Conservation (phyloP, 352 stramenopile genomes). For the Pythium apleroticum region DNA sequence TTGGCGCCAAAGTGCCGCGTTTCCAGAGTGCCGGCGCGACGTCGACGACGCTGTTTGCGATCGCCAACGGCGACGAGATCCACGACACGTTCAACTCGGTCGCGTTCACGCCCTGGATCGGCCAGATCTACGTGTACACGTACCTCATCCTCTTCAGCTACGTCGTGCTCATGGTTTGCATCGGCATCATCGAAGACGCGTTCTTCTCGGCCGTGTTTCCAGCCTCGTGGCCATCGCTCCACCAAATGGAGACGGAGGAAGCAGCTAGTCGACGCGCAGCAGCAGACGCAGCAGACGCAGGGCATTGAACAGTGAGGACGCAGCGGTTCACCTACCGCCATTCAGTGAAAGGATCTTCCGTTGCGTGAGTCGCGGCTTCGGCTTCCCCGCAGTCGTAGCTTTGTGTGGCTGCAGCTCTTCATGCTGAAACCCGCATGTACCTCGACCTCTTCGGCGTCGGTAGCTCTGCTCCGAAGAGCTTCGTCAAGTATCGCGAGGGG, state of each 20-base stretch:
- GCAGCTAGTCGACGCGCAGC: background rate
- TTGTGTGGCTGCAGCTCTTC: too few relatives aligned
- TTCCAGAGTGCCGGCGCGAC: conserved; percentile 70
- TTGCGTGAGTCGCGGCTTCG: too few relatives aligned
- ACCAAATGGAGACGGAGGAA: conserved; percentile 26
- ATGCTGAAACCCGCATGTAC: too few relatives aligned
- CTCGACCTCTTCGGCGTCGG: too few relatives aligned
- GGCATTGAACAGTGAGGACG: too few relatives aligned
- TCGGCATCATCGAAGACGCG: conserved; percentile 87
- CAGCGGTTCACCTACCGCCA: too few relatives aligned
- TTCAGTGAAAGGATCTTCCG: too few relatives aligned
- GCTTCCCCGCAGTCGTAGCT: too few relatives aligned
- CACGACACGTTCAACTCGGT: conserved; percentile 83
- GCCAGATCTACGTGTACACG: conserved; percentile 84
- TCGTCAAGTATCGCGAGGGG: too few relatives aligned
- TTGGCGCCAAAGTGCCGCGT: conserved; percentile 72
- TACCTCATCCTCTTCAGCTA: conserved; percentile 91
- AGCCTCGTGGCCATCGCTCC: conserved; percentile 53
- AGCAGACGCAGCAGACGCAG: background rate
- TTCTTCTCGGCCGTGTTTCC: conserved; percentile 86
- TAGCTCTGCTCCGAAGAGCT: too few relatives aligned
- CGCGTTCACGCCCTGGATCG: conserved; percentile 66
- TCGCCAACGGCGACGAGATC: conserved; percentile 88
- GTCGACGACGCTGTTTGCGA: conserved; percentile 79
- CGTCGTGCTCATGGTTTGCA: conserved; percentile 88